Base-by-base conservation (phyloP, 2,329 filamentous ascomycete genomes). In the Paecilomyces dactylethromorphus region DNA sequence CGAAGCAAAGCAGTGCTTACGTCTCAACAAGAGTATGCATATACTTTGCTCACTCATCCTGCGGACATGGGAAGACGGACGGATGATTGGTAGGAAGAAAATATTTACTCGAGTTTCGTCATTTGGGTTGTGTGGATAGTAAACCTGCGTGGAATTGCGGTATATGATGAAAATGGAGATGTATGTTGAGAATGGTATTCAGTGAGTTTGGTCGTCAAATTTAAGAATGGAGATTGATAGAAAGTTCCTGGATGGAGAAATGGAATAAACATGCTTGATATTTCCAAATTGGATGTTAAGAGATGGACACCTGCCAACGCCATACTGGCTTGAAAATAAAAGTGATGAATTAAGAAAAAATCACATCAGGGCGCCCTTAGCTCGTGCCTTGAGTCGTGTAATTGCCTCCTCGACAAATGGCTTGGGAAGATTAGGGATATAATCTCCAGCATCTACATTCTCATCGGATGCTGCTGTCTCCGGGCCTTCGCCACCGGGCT, bases 341-440 rank as follows among this genome's bases (percentile, higher is more conserved):
- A 22, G 13, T 18, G 12, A 24, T 32, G 32, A 32, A 13, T 51
- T 56, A 21, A 35, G 21, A 18, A 53, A 32, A 53, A 32, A 51
- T 35, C 49, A 58, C 54, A 58, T 65, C 13, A 62, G 51, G 54
- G 63, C 64, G 15, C 61, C 56, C 55, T 67, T 64, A 26, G 62
- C 68, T 59, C 71, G 66, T 53, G 64, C 66, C 54, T 75, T 76
- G 51, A 78, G 60, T 29, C 77, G 71, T n/a, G 65, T 66, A 59
- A 77, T 67, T 33, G 77, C 78, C 54, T 74, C 66, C 56, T 79
- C 75, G n/a, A 80, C 66, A 8, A 76, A 66, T 35, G 73, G 66
- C 56, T 73, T 74, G 1, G 77, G 76, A 22, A 80, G 59, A 29
- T 75, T 69, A 3, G 78, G 78, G 22, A 79, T 74, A 53, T 73